A percentile compares a stretch with the other conserved stretches of the same genome.
Conservation (phyloP, 1,139 yeast genomes). For the Yamadazyma trypodendri region DNA sequence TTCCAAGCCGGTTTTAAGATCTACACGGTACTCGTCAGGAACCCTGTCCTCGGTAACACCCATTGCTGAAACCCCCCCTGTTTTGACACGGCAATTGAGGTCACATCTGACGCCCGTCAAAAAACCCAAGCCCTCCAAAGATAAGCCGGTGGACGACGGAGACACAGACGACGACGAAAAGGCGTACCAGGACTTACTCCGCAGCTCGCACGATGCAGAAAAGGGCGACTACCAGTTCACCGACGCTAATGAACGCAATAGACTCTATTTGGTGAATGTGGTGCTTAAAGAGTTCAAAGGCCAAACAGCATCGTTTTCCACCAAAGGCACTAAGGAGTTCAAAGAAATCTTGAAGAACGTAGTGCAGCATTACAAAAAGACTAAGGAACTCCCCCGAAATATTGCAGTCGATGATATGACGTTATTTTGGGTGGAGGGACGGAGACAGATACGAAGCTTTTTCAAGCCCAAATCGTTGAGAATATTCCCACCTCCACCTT, state of each 20-base stretch:
- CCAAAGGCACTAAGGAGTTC: slow-evolving; percentile 32
- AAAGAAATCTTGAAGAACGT: slow-evolving; percentile 17
- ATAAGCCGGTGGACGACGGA: too few species aligned
- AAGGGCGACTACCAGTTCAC: slow-evolving; percentile 19
- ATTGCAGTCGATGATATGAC: slow-evolving; percentile 17
- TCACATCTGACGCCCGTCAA: too few species aligned
- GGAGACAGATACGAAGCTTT: slow-evolving; percentile 37
- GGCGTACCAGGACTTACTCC: background rate
- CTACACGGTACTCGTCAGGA: too few species aligned
- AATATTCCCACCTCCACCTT: slow-evolving; percentile 27
- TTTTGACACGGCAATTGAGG: too few species aligned
- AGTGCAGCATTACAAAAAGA: slow-evolving; percentile 18
- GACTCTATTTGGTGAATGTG: slow-evolving; percentile 33
- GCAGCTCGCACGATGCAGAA: slow-evolving; percentile 4
- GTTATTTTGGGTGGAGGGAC: slow-evolving; percentile 44
- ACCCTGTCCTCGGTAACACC: too few species aligned
- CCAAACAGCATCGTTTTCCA: slow-evolving; percentile 25
- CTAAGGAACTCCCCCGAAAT: slow-evolving; percentile 8
- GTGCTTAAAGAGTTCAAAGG: slow-evolving; percentile 25
- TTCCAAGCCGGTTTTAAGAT: background rate
- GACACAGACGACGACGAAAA: slow-evolving; percentile 1
- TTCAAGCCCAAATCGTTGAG: slow-evolving; percentile 44
- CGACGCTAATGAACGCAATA: slow-evolving; percentile 26
- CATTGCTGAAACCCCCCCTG: too few species aligned
- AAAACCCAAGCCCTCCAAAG: background rate